These are phyloP conservation scores for Zoysia matrella DNA, from an alignment of 202 grass and related monocot species.

Conservation along the genomic window DNA sequence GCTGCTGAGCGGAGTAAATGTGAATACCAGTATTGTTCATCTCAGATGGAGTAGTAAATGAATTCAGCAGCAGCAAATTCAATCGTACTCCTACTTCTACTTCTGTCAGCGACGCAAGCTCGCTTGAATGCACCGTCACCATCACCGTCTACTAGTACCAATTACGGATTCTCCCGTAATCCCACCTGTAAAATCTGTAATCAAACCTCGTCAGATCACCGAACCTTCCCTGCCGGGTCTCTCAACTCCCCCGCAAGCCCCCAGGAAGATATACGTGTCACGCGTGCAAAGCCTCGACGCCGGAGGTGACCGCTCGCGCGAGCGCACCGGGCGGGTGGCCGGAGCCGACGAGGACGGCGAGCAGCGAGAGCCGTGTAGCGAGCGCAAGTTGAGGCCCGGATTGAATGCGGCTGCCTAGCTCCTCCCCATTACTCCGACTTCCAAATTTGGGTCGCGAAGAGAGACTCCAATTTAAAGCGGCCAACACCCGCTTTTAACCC, in stretches of 20 bases:
- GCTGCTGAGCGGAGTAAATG: constrained; percentile 48
- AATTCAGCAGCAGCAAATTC: constrained; percentile 30
- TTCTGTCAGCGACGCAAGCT: background rate
- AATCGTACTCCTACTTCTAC: constrained; percentile 15
- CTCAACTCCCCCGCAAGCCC: background rate
- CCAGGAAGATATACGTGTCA: constrained; percentile 11
- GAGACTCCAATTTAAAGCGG: constrained; percentile 79
- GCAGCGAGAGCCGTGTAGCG: background rate
- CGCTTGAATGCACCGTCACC: background rate
- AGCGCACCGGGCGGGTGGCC: background rate
- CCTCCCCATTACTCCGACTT: constrained; percentile 68
- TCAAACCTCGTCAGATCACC: background rate
- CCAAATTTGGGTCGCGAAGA: constrained; percentile 65
- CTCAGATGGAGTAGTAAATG: constrained; percentile 6
- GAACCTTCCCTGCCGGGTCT: constrained; percentile 21
- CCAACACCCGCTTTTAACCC: constrained; percentile 73
- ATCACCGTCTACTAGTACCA: background rate
- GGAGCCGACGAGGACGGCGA: constrained; percentile 6
- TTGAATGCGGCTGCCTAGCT: constrained; percentile 51
- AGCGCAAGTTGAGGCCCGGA: constrained; percentile 55
- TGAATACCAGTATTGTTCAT: constrained; percentile 33
- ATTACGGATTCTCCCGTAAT: background rate
- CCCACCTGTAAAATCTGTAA: background rate
- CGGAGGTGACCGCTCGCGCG: constrained; percentile 4
- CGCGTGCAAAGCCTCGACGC: no score